Evolutionary conservation across 108 stramenopile species (phyloP).

Genomic region (Nannochloropsis gaditana): DNA sequence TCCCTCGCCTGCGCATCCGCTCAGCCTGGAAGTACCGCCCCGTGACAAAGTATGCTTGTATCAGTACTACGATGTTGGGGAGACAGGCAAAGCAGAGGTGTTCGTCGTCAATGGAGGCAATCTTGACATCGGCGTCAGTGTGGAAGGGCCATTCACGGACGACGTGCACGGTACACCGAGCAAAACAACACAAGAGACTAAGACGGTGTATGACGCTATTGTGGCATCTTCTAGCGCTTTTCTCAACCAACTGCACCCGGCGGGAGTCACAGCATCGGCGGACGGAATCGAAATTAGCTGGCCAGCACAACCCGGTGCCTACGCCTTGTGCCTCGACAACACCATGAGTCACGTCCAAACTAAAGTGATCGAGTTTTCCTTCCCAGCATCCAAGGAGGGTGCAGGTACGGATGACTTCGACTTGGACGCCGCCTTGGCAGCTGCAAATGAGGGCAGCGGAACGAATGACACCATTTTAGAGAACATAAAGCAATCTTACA

Average conservation of each 20-base stretch:
- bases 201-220: not conserved
- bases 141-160: not conserved
- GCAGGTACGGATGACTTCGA: not conserved
- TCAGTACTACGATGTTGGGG: not conserved
- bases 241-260: not conserved
- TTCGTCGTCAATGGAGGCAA: not conserved
- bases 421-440: not conserved
- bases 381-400: not conserved
- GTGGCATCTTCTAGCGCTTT: conserved; percentile 19
- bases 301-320: not conserved
- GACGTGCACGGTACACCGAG: not conserved
- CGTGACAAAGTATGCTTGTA: not conserved
- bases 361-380: conserved; percentile 11
- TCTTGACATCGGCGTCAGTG: not conserved
- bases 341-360: not conserved
- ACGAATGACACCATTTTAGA: not conserved
- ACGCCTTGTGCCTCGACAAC: not conserved
- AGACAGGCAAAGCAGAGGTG: not conserved
- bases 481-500: not conserved
- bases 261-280: not conserved
- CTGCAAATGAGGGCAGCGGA: not conserved
- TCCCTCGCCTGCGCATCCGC: not conserved
- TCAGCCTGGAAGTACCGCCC: not conserved
- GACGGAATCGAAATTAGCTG: not conserved
- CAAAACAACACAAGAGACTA: conserved; percentile 1